Evolutionary conservation across 2,329 filamentous ascomycete genomes (phyloP), one percentile per base, ranked within the genome.

Genomic region (Septoria linicola): DNA sequence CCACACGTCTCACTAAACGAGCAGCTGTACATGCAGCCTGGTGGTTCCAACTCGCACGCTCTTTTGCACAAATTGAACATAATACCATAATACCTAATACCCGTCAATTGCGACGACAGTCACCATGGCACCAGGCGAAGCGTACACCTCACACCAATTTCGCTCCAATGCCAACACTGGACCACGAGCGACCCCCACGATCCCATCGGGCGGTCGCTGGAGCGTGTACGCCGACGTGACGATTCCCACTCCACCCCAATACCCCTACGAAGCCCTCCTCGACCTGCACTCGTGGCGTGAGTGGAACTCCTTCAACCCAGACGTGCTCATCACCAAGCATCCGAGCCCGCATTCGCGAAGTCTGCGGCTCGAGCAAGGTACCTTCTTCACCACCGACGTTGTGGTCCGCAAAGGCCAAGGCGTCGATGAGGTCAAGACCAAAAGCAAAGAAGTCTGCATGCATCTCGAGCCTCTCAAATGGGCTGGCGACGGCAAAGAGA

Each of bases 251-350:
- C 67, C 73, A 7, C 65, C 73, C 2, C 56, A 67, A 17, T 60
- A 67, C n/a, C 71, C 76, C 53, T 76, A 74, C 68, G 63, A 71
- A 19, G 67, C 68, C 7, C 61, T 77, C 3, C 66, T 72, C 41
- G 67, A 77, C 60, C 72, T 73, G 21, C 70, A 72, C 17, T 72
- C 70, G 43, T 78, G 72, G 70, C 67, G 69, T 17, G 59, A 69
- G 40, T 78, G 76, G 76, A 78, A 77, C 57, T 65, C 66, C 5
- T 77, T 76, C 59, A 66, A 74, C 4, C 70, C 73, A 2, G 65
- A 66, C 19, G 73, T 76, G 3, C 70, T 68, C n/a, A 72, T 78
- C 57, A 72, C 67, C 37, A 66, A 68, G 31, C 74, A 76, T 23
- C 67, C 73, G 7, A 54, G 50, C 35, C 51, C 60, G 0, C 60